Conservation (phyloP, 495 filamentous ascomycete species). For the Letharia columbiana region DNA sequence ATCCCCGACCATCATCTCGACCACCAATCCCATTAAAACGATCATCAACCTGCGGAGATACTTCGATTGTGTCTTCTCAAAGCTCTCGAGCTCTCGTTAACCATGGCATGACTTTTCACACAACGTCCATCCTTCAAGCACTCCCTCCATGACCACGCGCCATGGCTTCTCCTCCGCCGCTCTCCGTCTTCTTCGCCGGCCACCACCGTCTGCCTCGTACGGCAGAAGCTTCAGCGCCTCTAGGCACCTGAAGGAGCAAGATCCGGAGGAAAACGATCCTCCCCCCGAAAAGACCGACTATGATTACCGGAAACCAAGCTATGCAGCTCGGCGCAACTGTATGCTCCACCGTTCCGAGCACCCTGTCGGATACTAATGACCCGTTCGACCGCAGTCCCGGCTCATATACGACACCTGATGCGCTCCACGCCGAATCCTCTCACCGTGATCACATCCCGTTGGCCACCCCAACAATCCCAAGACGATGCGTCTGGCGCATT, state of each 20-base stretch:
- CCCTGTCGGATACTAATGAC: neutral
- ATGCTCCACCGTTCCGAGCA: neutral
- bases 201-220: neutral
- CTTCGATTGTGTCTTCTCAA: neutral
- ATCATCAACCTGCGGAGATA: neutral
- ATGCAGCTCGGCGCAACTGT: constrained; percentile 3
- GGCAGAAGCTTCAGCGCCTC: neutral
- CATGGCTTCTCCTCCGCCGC: constrained; percentile 3
- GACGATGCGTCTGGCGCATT: neutral
- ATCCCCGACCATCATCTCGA: too few species aligned
- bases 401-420: constrained; percentile 7
- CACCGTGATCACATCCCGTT: constrained; percentile 12
- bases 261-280: too few species aligned
- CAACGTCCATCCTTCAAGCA: neutral
- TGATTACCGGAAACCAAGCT: neutral
- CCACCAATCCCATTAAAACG: too few species aligned
- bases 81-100: neutral
- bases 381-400: neutral
- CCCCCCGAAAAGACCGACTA: neutral
- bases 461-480: neutral
- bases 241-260: neutral
- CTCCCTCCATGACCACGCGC: constrained; percentile 6
- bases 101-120: neutral
- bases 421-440: constrained; percentile 11
- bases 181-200: neutral